phyloP scores from a whole-genome alignment of 148 eudicot species.

The Heliamphora exappendiculata region DNA sequence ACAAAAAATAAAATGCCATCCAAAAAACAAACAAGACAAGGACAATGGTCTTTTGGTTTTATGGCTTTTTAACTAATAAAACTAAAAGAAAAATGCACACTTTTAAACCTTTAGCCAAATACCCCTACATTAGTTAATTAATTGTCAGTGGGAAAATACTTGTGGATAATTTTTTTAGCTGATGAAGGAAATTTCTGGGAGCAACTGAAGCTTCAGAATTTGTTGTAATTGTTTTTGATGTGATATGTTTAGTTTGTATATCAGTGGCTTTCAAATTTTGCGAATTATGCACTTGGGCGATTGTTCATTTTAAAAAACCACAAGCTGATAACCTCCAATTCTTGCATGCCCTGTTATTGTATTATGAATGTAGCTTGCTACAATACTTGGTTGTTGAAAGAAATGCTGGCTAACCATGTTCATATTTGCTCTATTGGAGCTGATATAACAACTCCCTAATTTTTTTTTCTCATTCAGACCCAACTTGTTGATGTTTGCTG shows the following conservation, averaged over 20 bases:
- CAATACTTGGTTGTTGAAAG: neutral
- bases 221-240: neutral
- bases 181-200: neutral
- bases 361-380: neutral
- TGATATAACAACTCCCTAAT: neutral
- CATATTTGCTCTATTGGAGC: neutral
- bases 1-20: too few relatives aligned
- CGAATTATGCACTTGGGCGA: neutral
- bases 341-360: neutral
- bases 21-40: too few relatives aligned
- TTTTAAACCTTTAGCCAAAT: too few relatives aligned
- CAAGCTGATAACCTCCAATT: neutral
- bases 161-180: neutral
- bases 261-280: neutral
- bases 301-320: neutral
- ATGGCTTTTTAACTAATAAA: too few relatives aligned
- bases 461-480: neutral
- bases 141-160: neutral
- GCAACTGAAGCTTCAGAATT: neutral
- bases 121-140: neutral
- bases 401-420: neutral
- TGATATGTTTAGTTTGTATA: neutral
- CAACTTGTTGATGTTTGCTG: constrained; percentile 12
- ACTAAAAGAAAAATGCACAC: too few relatives aligned
- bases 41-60: neutral